Conservation (phyloP, 2,329 filamentous ascomycete species). For the Aspergillus novofumigatus region DNA sequence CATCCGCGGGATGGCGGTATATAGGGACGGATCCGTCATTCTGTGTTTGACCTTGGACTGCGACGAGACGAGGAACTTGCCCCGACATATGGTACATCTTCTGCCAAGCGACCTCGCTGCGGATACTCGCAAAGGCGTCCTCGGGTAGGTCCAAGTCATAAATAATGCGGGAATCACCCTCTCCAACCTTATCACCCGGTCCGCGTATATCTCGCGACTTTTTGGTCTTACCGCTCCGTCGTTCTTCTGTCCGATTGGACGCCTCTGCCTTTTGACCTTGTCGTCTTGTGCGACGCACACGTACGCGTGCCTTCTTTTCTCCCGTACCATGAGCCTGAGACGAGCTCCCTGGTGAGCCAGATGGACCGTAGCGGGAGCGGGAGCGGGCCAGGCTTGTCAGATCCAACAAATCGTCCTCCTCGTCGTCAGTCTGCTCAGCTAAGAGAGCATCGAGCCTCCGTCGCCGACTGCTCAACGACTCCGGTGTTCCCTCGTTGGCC, state of each 20-base stretch:
- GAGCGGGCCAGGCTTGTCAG: slow-evolving; percentile 16
- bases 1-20: slow-evolving; percentile 92
- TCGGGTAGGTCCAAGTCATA: slow-evolving; percentile 60
- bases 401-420: slow-evolving; percentile 16
- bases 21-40: slow-evolving; percentile 70
- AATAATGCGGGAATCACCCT: slow-evolving; percentile 75
- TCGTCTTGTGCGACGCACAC: slow-evolving; percentile 25
- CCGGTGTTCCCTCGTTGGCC: slow-evolving; percentile 5
- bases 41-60: slow-evolving; percentile 72
- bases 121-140: slow-evolving; percentile 65
- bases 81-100: slow-evolving; percentile 90
- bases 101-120: slow-evolving; percentile 77
- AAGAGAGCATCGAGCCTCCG: slow-evolving; percentile 10
- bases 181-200: slow-evolving; percentile 60
- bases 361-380: slow-evolving; percentile 15
- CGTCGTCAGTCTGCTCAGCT: slow-evolving; percentile 11
- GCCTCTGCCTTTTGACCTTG: slow-evolving; percentile 15
- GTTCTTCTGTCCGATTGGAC: slow-evolving; percentile 12
- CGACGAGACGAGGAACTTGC: slow-evolving; percentile 84
- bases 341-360: background rate
- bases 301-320: slow-evolving; percentile 21
- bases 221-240: slow-evolving; percentile 17
- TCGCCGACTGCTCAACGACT: slow-evolving; percentile 5
- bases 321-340: background rate
- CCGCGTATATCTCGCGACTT: slow-evolving; percentile 31